phyloP scores from a whole-genome alignment of 2,329 filamentous ascomycete genomes.

The Sporothrix euskadiensis region DNA sequence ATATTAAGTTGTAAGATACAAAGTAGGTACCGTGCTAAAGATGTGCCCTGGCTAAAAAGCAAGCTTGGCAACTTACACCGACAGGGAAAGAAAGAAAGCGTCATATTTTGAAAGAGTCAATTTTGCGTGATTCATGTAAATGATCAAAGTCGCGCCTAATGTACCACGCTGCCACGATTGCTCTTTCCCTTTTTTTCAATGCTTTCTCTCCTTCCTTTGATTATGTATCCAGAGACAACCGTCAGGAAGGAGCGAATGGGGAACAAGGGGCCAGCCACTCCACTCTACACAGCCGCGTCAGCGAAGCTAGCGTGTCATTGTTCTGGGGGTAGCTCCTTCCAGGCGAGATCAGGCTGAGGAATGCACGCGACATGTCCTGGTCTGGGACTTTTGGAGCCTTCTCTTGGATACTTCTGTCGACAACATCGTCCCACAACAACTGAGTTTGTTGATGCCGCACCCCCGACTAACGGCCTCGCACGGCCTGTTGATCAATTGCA shows the following conservation, averaged over 20 bases:
- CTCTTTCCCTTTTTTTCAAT: neutral
- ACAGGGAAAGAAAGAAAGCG: neutral
- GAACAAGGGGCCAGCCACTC: neutral
- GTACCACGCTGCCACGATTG: neutral
- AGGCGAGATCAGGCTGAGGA: neutral
- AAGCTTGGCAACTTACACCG: neutral
- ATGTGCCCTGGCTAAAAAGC: neutral
- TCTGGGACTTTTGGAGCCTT: neutral
- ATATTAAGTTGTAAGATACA: no score
- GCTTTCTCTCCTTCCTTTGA: neutral
- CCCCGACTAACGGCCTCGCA: neutral
- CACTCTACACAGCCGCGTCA: neutral
- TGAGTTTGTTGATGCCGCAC: neutral
- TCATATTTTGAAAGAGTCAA: neutral
- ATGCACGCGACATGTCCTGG: neutral
- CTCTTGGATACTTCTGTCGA: neutral
- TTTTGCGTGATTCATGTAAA: neutral
- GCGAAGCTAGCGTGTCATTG: neutral
- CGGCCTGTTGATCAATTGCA: neutral
- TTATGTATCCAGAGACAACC: neutral
- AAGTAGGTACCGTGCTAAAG: neutral
- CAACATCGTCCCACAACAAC: neutral
- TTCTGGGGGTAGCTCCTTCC: neutral
- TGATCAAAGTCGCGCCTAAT: neutral
- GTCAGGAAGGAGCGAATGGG: neutral